Percentiles rank a stretch among this genome's conserved stretches.
Conservation (phyloP, 805 yeast genomes). For the Pachysolen tannophilus region DNA sequence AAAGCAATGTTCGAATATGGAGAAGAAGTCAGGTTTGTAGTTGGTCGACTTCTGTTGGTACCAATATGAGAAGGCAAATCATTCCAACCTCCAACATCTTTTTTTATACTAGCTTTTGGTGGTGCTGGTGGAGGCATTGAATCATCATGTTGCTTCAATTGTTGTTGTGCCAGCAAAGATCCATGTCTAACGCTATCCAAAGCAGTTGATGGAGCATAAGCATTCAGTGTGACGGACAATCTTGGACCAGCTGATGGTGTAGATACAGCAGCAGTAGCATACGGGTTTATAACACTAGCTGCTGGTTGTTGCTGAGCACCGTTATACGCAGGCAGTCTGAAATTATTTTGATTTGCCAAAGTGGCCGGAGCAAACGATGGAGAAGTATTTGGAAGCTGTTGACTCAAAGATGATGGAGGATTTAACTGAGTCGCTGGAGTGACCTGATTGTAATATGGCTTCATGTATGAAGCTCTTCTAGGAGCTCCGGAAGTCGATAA, state of each 20-base stretch:
- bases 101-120: slow-evolving; percentile 22
- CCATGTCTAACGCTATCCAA: slow-evolving; percentile 19
- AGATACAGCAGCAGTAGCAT: slow-evolving; percentile 10
- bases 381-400: no score
- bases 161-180: slow-evolving; percentile 7
- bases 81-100: slow-evolving; percentile 64
- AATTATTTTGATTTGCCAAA: neutral
- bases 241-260: slow-evolving; percentile 13
- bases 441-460: neutral
- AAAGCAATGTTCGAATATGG: slow-evolving; percentile 17
- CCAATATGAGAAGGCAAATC: slow-evolving; percentile 47
- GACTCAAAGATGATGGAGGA: slow-evolving; percentile 6
- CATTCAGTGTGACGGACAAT: slow-evolving; percentile 14
- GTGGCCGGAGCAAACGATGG: neutral
- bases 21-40: slow-evolving; percentile 29
- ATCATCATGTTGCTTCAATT: slow-evolving; percentile 1
- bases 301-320: no score
- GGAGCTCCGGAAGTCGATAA: slow-evolving; percentile 1
- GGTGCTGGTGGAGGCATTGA: slow-evolving; percentile 20
- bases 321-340: no score
- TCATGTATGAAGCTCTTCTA: neutral
- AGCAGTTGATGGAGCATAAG: slow-evolving; percentile 28
- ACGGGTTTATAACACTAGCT: neutral
- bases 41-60: slow-evolving; percentile 27
- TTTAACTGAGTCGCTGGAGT: neutral